phyloP scores from a whole-genome alignment of 352 stramenopile genomes.

The Globisporangium nagaii region DNA sequence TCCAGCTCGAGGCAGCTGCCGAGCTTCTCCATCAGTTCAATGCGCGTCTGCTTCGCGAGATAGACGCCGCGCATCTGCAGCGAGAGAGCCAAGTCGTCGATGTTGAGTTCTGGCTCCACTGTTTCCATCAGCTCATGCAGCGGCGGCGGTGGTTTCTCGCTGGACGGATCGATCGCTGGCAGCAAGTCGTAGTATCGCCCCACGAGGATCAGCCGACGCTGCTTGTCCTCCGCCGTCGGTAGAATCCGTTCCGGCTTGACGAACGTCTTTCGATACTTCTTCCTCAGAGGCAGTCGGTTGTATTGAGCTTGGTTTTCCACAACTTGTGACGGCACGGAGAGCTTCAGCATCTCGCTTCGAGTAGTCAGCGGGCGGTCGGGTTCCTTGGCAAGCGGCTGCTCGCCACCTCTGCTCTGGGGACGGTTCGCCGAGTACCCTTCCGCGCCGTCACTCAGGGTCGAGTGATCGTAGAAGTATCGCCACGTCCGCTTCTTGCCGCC shows the following conservation, averaged over 20 bases:
- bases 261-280: slow-evolving; percentile 47
- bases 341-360: slow-evolving; percentile 62
- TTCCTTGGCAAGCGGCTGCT: not conserved
- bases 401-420: not conserved
- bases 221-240: slow-evolving; percentile 39
- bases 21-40: slow-evolving; percentile 50
- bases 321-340: slow-evolving; percentile 42
- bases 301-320: slow-evolving; percentile 24
- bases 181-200: slow-evolving; percentile 59
- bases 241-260: slow-evolving; percentile 31
- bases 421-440: not conserved
- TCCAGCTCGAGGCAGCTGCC: slow-evolving; percentile 56
- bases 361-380: slow-evolving; percentile 29
- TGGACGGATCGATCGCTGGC: slow-evolving; percentile 7
- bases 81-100: slow-evolving; percentile 56
- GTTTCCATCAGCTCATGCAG: slow-evolving; percentile 46
- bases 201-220: slow-evolving; percentile 30
- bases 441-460: slow-evolving; percentile 9
- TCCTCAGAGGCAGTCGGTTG: slow-evolving; percentile 27
- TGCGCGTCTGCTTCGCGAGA: slow-evolving; percentile 47
- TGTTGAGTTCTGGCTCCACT: slow-evolving; percentile 57
- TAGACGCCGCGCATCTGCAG: slow-evolving; percentile 61
- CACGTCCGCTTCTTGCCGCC: slow-evolving; percentile 63
- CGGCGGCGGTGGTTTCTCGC: slow-evolving; percentile 9
- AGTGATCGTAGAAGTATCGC: slow-evolving; percentile 66